phyloP scores from a whole-genome alignment of 805 yeast species.

The Candida ulmi region DNA sequence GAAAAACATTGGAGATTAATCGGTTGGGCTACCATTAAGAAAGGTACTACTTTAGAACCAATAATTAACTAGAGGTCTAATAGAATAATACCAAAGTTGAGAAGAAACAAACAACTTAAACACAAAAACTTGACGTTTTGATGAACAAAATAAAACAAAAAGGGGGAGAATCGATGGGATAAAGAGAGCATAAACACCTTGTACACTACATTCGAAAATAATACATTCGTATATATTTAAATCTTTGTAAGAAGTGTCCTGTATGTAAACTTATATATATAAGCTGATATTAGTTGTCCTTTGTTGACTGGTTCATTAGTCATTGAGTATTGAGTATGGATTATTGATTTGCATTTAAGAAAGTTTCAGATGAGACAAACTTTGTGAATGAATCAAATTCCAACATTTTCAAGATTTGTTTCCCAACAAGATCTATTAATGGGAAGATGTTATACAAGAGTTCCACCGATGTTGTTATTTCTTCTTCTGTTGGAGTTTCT shows the following conservation, averaged over 20 bases:
- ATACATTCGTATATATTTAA: too few species aligned
- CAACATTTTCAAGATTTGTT: constrained; percentile 52
- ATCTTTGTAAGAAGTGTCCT: too few species aligned
- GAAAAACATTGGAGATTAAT: constrained; percentile 99
- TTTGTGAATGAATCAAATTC: constrained; percentile 71
- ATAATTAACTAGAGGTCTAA: constrained; percentile 34
- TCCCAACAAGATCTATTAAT: constrained; percentile 43
- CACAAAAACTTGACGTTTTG: not conserved
- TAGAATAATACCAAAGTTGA: too few species aligned
- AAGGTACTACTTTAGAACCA: constrained; percentile 87
- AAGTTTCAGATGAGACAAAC: constrained; percentile 42
- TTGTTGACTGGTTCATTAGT: too few species aligned
- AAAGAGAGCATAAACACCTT: not conserved
- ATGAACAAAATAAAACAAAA: not conserved
- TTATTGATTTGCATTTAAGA: constrained; percentile 23
- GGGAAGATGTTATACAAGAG: constrained; percentile 34
- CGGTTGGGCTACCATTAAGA: constrained; percentile 99
- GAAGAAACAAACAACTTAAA: too few species aligned
- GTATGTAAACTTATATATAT: too few species aligned
- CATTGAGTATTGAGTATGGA: too few species aligned
- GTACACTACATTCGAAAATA: too few species aligned
- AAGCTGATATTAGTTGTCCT: not conserved
- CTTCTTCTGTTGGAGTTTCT: constrained; percentile 28
- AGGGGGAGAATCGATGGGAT: not conserved
- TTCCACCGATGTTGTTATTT: constrained; percentile 28